phyloP scores from a whole-genome alignment of 129 eudicot genomes.

The Helichrysum umbraculigerum region DNA sequence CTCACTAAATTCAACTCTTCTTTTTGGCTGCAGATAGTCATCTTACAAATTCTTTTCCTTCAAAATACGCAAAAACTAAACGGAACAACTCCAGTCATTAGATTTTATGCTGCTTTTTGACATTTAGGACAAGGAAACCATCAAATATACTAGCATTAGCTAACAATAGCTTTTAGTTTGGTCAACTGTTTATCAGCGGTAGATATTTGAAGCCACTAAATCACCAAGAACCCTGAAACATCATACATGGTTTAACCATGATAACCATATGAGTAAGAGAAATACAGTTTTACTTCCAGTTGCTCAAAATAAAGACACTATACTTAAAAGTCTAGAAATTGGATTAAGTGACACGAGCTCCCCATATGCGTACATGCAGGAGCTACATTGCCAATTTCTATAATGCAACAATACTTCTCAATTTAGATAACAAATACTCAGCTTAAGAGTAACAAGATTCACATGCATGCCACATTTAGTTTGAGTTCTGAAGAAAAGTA shows the following conservation, averaged over 20 bases:
- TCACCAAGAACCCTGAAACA: constrained; percentile 6
- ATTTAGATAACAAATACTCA: constrained; percentile 1
- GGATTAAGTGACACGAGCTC: constrained; percentile 3
- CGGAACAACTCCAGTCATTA: not conserved
- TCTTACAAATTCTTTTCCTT: not conserved
- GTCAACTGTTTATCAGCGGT: not conserved
- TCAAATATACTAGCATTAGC: not conserved
- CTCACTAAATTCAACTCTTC: not conserved
- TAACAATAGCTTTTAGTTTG: not conserved
- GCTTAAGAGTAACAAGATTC: not conserved
- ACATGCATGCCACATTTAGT: not conserved
- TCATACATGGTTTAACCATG: not conserved
- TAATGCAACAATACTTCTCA: constrained; percentile 17
- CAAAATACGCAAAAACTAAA: not conserved
- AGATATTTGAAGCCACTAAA: not conserved
- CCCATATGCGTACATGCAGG: not conserved
- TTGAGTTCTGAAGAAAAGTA: not conserved
- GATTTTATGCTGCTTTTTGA: not conserved
- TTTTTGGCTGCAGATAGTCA: not conserved
- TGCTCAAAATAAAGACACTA: not conserved
- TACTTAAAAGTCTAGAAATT: not conserved
- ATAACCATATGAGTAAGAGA: not conserved
- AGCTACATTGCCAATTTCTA: not conserved
- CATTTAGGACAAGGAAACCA: not conserved
- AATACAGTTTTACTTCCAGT: not conserved